These are phyloP conservation scores for Colletotrichum melonis DNA, from an alignment of 2,329 filamentous ascomycete species.

Conservation along the genomic window DNA sequence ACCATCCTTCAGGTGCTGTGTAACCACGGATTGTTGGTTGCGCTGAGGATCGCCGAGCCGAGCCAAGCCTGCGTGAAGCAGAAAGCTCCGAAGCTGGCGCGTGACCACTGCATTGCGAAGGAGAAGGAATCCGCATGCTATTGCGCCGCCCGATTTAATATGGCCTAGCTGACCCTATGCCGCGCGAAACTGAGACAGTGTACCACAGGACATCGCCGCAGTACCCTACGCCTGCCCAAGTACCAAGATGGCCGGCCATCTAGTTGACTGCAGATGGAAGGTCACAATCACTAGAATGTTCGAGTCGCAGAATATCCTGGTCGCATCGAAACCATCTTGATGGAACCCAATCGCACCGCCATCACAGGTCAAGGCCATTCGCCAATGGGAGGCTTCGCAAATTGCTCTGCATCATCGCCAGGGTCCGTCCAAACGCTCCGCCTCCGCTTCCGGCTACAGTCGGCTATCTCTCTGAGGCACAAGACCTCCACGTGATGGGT, in stretches of 20 bases:
- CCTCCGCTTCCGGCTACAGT: constrained; percentile 14
- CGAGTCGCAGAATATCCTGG: background rate
- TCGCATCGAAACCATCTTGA: background rate
- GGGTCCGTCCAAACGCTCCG: constrained; percentile 13
- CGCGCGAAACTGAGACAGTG: background rate
- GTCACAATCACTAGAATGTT: background rate
- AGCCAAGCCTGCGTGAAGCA: background rate
- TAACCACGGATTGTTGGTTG: background rate
- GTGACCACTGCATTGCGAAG: background rate
- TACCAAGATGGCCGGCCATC: background rate
- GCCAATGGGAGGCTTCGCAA: background rate
- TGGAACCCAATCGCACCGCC: background rate
- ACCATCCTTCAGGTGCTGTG: background rate
- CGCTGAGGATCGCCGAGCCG: too few species aligned
- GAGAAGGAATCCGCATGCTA: background rate
- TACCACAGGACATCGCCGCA: background rate
- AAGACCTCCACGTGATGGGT: constrained; percentile 10
- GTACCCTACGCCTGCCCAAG: background rate
- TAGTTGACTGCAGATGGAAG: background rate
- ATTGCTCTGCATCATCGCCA: background rate
- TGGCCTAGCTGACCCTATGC: background rate
- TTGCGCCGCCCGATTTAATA: background rate
- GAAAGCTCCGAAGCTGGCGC: background rate
- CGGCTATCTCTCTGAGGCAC: constrained; percentile 3
- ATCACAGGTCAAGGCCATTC: background rate